Conservation (phyloP, 371 early-diverging fungal genomes). For the Fennellomyces sp. region DNA sequence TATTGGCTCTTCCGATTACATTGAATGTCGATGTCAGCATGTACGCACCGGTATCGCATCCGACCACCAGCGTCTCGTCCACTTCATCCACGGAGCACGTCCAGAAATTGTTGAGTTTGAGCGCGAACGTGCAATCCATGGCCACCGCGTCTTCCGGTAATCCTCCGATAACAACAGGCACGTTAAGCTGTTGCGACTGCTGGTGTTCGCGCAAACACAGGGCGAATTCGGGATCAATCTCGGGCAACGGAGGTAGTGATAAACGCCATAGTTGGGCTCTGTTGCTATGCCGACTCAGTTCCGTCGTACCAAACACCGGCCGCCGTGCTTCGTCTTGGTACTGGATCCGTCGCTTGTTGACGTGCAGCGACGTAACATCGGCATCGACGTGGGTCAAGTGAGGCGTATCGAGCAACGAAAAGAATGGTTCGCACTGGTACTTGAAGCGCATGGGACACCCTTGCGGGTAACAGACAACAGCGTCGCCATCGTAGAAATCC, state of each 20-base stretch:
- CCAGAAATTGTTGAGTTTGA: conserved; percentile 27
- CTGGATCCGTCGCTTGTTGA: background rate
- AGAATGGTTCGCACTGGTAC: conserved; percentile 32
- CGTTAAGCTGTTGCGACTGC: background rate
- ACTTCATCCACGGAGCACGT: conserved; percentile 9
- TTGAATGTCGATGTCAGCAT: conserved; percentile 8
- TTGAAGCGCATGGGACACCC: conserved; percentile 22
- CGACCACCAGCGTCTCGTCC: conserved; percentile 9
- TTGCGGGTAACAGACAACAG: conserved; percentile 6
- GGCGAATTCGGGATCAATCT: conserved; percentile 2
- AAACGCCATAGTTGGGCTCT: conserved; percentile 1
- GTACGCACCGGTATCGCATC: conserved; percentile 24
- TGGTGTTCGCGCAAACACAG: background rate
- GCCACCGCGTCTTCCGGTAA: background rate
- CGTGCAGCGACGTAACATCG: conserved; percentile 8
- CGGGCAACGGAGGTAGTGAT: background rate
- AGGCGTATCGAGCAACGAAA: conserved; percentile 22
- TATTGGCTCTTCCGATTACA: background rate
- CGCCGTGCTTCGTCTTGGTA: background rate
- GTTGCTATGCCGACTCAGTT: background rate
- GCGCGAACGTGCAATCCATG: background rate
- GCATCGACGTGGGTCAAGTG: background rate
- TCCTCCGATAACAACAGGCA: background rate
- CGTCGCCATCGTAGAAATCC: conserved; percentile 11
- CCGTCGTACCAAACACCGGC: conserved; percentile 3